These are phyloP conservation scores for Zanthoxylum bungeanum DNA, from an alignment of 345 rosid species.

Conservation along the genomic window DNA sequence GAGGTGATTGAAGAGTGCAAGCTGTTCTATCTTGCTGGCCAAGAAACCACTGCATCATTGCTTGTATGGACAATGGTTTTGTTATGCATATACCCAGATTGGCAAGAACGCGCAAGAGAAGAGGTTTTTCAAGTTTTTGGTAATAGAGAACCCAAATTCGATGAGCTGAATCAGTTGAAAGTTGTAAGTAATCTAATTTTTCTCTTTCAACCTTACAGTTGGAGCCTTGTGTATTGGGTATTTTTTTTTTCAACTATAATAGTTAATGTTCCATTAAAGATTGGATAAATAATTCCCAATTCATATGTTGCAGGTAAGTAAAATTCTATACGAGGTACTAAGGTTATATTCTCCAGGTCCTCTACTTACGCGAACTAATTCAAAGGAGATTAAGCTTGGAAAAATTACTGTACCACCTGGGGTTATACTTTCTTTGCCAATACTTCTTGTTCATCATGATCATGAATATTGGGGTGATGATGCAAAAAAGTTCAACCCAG, in stretches of 20 bases:
- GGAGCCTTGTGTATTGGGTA: too few species aligned
- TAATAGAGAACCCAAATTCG: slow-evolving; percentile 26
- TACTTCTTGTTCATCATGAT: slow-evolving; percentile 22
- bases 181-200: slow-evolving; percentile 27
- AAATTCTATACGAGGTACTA: slow-evolving; percentile 18
- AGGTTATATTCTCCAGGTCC: slow-evolving; percentile 22
- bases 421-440: not conserved
- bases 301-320: not conserved
- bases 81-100: slow-evolving; percentile 44
- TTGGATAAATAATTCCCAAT: too few species aligned
- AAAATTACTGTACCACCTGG: slow-evolving; percentile 15
- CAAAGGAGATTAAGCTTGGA: slow-evolving; percentile 16
- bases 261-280: too few species aligned
- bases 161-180: slow-evolving; percentile 48
- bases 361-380: not conserved
- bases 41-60: slow-evolving; percentile 64
- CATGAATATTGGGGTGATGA: slow-evolving; percentile 24
- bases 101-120: slow-evolving; percentile 74
- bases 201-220: too few species aligned
- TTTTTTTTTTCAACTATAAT: too few species aligned
- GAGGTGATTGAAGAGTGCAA: slow-evolving; percentile 75
- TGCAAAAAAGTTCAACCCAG: slow-evolving; percentile 20
- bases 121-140: slow-evolving; percentile 57
- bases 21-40: slow-evolving; percentile 63
- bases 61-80: slow-evolving; percentile 67